These are phyloP conservation scores for Spergularia bocconei DNA, from an alignment of 148 eudicot genomes.

Conservation along the genomic window DNA sequence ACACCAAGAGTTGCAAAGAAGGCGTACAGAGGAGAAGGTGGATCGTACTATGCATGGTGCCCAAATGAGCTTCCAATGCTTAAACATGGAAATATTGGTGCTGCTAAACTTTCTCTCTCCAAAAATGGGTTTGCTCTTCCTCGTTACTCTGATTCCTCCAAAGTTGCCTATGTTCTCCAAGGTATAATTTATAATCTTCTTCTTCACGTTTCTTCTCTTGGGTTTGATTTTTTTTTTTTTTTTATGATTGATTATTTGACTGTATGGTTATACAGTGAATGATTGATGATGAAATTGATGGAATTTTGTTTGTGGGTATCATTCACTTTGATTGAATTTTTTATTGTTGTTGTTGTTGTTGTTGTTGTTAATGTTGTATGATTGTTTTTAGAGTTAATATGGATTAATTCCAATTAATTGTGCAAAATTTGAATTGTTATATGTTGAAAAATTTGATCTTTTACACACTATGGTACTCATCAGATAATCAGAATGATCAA, in stretches of 20 bases:
- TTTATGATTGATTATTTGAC: background rate
- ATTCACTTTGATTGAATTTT: background rate
- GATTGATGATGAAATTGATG: background rate
- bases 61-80: conserved; percentile 78
- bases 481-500: no score
- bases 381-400: no score
- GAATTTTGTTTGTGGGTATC: conserved; percentile 2
- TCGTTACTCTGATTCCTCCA: conserved; percentile 72
- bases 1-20: conserved; percentile 52
- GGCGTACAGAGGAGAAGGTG: conserved; percentile 57
- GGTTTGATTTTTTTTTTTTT: background rate
- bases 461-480: no score
- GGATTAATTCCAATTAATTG: no score
- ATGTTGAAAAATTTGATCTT: no score
- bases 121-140: conserved; percentile 79
- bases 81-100: conserved; percentile 66
- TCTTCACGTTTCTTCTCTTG: background rate
- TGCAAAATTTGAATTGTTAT: no score
- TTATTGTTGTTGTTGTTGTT: background rate
- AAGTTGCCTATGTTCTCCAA: conserved; percentile 85
- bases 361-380: no score
- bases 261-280: background rate
- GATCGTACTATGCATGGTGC: conserved; percentile 61
- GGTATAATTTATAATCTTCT: conserved; percentile 32
- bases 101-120: conserved; percentile 55